Conservation (phyloP, 2,329 filamentous ascomycete species). For the Stemphylium beticola region DNA sequence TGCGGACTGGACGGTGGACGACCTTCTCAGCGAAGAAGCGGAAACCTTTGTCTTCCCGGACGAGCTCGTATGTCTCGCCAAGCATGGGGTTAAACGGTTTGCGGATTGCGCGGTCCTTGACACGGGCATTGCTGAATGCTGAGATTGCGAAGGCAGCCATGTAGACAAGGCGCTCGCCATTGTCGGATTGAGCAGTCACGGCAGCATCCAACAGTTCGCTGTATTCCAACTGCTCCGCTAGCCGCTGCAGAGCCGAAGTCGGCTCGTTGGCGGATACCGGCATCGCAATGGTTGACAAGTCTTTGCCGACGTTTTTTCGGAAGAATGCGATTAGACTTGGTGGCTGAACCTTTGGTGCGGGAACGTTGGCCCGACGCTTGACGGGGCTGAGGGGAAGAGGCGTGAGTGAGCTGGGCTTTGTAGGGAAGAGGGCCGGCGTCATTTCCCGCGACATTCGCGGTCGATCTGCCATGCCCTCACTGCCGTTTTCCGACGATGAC, state of each 20-base stretch:
- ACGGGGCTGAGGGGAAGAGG: constrained; percentile 79
- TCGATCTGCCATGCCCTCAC: constrained; percentile 50
- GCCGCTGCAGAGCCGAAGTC: constrained; percentile 82
- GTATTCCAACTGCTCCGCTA: constrained; percentile 92
- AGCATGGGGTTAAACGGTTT: constrained; percentile 98
- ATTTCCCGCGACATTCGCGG: constrained; percentile 40
- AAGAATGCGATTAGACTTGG: constrained; percentile 93
- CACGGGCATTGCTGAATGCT: constrained; percentile 78
- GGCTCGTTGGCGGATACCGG: constrained; percentile 97
- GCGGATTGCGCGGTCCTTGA: constrained; percentile 88
- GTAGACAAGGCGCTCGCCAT: constrained; percentile 77
- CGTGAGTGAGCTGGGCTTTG: constrained; percentile 73
- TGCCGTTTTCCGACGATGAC: constrained; percentile 65
- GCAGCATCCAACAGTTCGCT: constrained; percentile 78
- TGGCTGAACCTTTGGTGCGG: constrained; percentile 76
- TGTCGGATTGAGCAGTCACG: constrained; percentile 57
- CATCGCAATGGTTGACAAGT: constrained; percentile 96
- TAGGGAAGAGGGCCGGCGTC: constrained; percentile 68
- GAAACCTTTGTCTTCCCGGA: constrained; percentile 86
- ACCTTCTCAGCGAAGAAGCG: constrained; percentile 96
- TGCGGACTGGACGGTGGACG: constrained; percentile 85
- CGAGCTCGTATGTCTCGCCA: constrained; percentile 92
- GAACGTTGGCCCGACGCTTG: constrained; percentile 71
- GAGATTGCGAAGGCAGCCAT: constrained; percentile 91
- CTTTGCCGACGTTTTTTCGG: constrained; percentile 97